Conservation (phyloP, 208 protist genomes). For the Wallacemonas collosoma region DNA sequence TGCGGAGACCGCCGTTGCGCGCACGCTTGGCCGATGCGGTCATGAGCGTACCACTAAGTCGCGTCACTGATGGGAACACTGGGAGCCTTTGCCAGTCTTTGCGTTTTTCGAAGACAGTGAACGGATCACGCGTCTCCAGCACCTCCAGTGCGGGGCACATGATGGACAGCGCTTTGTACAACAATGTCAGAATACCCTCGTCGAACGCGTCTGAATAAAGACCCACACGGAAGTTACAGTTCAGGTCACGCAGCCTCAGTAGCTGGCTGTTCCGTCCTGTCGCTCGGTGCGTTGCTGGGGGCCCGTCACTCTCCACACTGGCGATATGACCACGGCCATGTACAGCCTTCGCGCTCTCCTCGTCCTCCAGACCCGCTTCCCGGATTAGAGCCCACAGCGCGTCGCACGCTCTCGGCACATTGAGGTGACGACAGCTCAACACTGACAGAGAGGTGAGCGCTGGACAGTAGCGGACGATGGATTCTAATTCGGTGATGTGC, state of each 20-base stretch:
- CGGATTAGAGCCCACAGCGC: background rate
- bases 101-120: background rate
- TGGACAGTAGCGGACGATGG: slow-evolving; percentile 10
- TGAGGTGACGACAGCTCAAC: background rate
- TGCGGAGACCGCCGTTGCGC: background rate
- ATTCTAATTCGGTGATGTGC: background rate
- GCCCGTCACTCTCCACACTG: too few species aligned
- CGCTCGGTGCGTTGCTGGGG: background rate
- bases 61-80: background rate
- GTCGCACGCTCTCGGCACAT: background rate
- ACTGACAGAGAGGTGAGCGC: background rate
- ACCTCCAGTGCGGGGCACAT: background rate
- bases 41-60: background rate
- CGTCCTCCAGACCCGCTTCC: background rate
- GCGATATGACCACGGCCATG: too few species aligned
- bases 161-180: background rate
- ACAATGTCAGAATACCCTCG: background rate
- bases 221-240: background rate
- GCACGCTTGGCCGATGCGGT: background rate
- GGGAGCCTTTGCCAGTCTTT: background rate
- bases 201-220: background rate
- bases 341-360: background rate
- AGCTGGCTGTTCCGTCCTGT: background rate
- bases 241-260: background rate
- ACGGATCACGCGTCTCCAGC: background rate